These are phyloP conservation scores for Camellia lanceoleosa DNA, from an alignment of 148 eudicot genomes.

Conservation along the genomic window DNA sequence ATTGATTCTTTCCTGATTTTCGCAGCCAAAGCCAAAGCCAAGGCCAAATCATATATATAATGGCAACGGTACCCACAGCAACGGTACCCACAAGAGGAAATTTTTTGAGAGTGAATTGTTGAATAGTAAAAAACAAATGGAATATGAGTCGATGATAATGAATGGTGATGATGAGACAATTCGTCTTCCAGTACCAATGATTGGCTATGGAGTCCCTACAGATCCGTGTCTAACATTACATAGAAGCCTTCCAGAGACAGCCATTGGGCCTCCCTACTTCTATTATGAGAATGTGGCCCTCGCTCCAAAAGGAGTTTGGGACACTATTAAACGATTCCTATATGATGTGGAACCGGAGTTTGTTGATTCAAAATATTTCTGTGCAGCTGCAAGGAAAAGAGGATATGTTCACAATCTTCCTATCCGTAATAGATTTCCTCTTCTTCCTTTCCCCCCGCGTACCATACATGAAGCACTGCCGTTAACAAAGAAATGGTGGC, in stretches of 20 bases:
- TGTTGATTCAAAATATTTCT: conserved; percentile 78
- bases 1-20: conserved; percentile 1
- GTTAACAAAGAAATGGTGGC: conserved; percentile 76
- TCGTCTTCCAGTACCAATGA: conserved; percentile 89
- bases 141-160: not conserved
- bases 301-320: conserved; percentile 92
- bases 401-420: conserved; percentile 89
- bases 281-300: conserved; percentile 89
- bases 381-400: conserved; percentile 81
- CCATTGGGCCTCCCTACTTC: conserved; percentile 76
- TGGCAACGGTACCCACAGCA: not conserved
- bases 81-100: conserved; percentile 38
- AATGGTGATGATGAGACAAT: conserved; percentile 42
- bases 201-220: conserved; percentile 77
- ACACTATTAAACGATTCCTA: conserved; percentile 60
- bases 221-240: conserved; percentile 18
- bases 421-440: conserved; percentile 48
- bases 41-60: not conserved
- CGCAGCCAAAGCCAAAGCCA: conserved; percentile 30
- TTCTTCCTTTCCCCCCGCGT: conserved; percentile 69
- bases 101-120: conserved; percentile 18
- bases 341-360: conserved; percentile 80
- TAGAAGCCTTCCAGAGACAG: conserved; percentile 59
- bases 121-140: conserved; percentile 37
- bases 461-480: conserved; percentile 76